These are phyloP conservation scores for Ceratocystis colombiana DNA, from an alignment of 2,329 filamentous ascomycete genomes.

Conservation along the genomic window DNA sequence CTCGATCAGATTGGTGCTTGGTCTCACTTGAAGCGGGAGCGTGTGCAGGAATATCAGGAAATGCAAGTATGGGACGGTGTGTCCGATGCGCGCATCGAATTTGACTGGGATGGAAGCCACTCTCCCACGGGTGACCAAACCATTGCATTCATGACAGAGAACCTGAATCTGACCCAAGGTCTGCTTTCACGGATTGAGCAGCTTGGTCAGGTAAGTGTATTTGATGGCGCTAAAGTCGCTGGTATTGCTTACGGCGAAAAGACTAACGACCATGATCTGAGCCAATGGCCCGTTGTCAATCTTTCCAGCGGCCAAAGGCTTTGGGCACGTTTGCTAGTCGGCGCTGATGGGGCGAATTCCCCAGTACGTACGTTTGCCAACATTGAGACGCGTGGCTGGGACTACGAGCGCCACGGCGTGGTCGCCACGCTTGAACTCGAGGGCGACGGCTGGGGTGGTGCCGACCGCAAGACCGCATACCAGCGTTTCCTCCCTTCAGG, in stretches of 20 bases:
- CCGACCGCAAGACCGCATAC: constrained; percentile 65
- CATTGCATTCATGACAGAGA: constrained; percentile 96
- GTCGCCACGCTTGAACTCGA: constrained; percentile 78
- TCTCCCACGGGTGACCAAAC: constrained; percentile 36
- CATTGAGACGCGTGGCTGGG: constrained; percentile 81
- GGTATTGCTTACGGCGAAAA: constrained; percentile 66
- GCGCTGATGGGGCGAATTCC: constrained; percentile 89
- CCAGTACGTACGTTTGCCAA: constrained; percentile 83
- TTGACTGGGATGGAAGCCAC: constrained; percentile 52
- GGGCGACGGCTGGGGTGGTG: constrained; percentile 45
- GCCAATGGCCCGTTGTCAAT: constrained; percentile 76
- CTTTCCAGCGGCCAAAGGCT: constrained; percentile 58
- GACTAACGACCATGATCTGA: constrained; percentile 61
- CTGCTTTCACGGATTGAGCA: constrained; percentile 62
- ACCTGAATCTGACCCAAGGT: constrained; percentile 73
- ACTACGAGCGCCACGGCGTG: constrained; percentile 81
- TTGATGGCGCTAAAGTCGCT: constrained; percentile 68
- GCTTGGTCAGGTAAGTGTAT: constrained; percentile 57
- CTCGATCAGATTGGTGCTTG: constrained; percentile 77
- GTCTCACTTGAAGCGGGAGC: constrained; percentile 59
- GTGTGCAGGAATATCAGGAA: constrained; percentile 80
- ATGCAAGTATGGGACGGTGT: constrained; percentile 99
- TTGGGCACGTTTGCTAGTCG: constrained; percentile 74
- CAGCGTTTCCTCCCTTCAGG: constrained; percentile 91
- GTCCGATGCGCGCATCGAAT: constrained; percentile 75